Evolutionary conservation across 306 rosid genomes (phyloP).

Genomic region (Vigna radiata): DNA sequence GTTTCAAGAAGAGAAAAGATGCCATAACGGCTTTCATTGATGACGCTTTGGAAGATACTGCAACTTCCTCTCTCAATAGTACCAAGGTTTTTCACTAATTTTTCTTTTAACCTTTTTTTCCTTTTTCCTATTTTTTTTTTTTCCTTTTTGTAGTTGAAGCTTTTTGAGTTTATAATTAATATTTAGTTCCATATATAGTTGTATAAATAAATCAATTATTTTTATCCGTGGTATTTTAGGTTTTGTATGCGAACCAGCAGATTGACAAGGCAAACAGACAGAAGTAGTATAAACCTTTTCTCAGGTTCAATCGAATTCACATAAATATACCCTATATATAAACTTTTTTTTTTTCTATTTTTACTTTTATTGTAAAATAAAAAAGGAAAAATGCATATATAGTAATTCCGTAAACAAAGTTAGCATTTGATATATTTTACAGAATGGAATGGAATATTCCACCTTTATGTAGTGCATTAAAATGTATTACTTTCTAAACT

Average conservation of each 20-base stretch:
- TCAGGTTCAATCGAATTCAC: constrained; percentile 45
- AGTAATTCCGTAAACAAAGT: neutral
- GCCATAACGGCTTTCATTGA: constrained; percentile 48
- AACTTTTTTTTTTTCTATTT: no score
- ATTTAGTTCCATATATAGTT: neutral
- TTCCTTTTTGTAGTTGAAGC: neutral
- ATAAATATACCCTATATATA: neutral
- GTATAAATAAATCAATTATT: neutral
- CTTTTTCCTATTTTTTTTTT: neutral
- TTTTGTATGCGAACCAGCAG: constrained; percentile 43
- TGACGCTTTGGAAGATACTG: constrained; percentile 81
- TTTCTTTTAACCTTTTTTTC: neutral
- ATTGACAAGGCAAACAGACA: constrained; percentile 37
- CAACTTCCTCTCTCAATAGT: constrained; percentile 71
- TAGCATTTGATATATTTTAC: neutral
- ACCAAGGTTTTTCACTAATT: constrained; percentile 55
- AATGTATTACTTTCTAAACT: neutral
- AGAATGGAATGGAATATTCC: neutral
- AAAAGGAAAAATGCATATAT: neutral
- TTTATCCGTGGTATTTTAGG: constrained; percentile 41
- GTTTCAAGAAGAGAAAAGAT: constrained; percentile 59
- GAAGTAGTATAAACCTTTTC: constrained; percentile 28
- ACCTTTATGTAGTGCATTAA: neutral
- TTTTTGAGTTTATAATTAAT: neutral
- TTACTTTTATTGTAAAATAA: neutral